A percentile compares a stretch with the other conserved stretches of the same genome.
These are phyloP conservation scores for Pythium oligandrum DNA, from an alignment of 352 stramenopile species.

Conservation along the genomic window DNA sequence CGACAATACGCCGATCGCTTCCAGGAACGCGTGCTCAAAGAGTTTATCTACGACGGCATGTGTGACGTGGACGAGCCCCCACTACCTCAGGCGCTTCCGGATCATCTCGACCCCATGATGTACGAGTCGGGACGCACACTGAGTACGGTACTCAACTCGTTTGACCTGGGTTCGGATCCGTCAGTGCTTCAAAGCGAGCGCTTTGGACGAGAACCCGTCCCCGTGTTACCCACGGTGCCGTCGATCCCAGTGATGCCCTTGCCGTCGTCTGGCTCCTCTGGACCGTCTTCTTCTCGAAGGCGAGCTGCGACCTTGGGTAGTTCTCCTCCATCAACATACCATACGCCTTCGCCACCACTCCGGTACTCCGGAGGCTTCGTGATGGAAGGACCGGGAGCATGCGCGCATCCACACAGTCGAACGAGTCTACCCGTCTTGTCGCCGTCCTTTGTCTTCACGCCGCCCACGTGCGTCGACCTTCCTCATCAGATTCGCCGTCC, in stretches of 20 bases:
- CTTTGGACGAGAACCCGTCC: not conserved
- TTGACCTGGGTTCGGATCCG: slow-evolving; percentile 25
- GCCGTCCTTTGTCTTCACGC: not conserved
- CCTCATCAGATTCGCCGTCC: slow-evolving; percentile 6
- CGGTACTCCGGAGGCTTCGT: slow-evolving; percentile 14
- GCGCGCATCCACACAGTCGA: not conserved
- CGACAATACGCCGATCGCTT: slow-evolving; percentile 73
- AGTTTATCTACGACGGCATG: slow-evolving; percentile 63
- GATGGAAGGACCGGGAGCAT: slow-evolving; percentile 13
- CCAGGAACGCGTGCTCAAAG: slow-evolving; percentile 64
- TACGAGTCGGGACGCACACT: slow-evolving; percentile 39
- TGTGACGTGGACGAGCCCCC: slow-evolving; percentile 30
- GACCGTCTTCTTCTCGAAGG: slow-evolving; percentile 4
- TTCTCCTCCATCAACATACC: slow-evolving; percentile 4
- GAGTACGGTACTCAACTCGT: slow-evolving; percentile 50
- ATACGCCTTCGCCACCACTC: slow-evolving; percentile 6
- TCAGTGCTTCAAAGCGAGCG: slow-evolving; percentile 9
- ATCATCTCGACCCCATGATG: slow-evolving; percentile 32
- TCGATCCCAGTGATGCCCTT: slow-evolving; percentile 14
- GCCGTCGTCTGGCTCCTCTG: slow-evolving; percentile 7
- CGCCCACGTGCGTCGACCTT: slow-evolving; percentile 10
- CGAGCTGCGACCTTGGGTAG: slow-evolving; percentile 8
- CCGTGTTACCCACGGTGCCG: not conserved
- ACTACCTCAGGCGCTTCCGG: slow-evolving; percentile 23
- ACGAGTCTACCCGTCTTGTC: slow-evolving; percentile 4